phyloP scores from a whole-genome alignment of 768 basidiomycete genomes.

The Suillus americanus region DNA sequence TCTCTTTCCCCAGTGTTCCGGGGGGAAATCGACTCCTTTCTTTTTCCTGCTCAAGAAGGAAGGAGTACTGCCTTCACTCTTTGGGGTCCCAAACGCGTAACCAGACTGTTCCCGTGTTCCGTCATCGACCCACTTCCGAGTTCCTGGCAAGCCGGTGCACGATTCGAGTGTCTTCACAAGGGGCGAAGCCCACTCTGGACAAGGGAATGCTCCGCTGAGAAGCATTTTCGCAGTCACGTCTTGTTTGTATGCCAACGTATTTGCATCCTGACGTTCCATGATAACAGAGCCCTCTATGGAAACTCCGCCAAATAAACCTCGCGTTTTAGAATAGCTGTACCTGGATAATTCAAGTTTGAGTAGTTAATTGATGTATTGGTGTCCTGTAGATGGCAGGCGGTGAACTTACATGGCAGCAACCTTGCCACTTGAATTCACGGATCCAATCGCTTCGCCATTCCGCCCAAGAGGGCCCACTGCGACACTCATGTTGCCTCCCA shows the following conservation, averaged over 20 bases:
- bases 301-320: slow-evolving; percentile 91
- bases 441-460: slow-evolving; percentile 87
- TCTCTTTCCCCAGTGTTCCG: slow-evolving; percentile 56
- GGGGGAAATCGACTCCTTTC: slow-evolving; percentile 56
- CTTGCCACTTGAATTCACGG: slow-evolving; percentile 81
- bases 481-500: slow-evolving; percentile 89
- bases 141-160: slow-evolving; percentile 69
- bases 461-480: slow-evolving; percentile 92
- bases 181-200: slow-evolving; percentile 76
- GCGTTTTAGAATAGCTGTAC: slow-evolving; percentile 91
- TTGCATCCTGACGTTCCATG: slow-evolving; percentile 92
- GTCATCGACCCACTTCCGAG: slow-evolving; percentile 66
- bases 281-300: slow-evolving; percentile 89
- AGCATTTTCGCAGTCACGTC: slow-evolving; percentile 78
- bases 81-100: slow-evolving; percentile 61
- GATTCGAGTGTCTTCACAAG: slow-evolving; percentile 74
- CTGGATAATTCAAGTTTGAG: slow-evolving; percentile 33
- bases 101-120: slow-evolving; percentile 35
- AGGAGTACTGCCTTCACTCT: slow-evolving; percentile 27
- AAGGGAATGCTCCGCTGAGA: slow-evolving; percentile 71
- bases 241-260: slow-evolving; percentile 73
- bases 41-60: slow-evolving; percentile 42
- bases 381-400: slow-evolving; percentile 1
- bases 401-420: slow-evolving; percentile 81
- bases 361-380: slow-evolving; percentile 10